A percentile compares a stretch with the other conserved stretches of the same genome.
Evolutionary conservation across 169 alveolate species (phyloP).

Genomic region (Eimeria acervulina): DNA sequence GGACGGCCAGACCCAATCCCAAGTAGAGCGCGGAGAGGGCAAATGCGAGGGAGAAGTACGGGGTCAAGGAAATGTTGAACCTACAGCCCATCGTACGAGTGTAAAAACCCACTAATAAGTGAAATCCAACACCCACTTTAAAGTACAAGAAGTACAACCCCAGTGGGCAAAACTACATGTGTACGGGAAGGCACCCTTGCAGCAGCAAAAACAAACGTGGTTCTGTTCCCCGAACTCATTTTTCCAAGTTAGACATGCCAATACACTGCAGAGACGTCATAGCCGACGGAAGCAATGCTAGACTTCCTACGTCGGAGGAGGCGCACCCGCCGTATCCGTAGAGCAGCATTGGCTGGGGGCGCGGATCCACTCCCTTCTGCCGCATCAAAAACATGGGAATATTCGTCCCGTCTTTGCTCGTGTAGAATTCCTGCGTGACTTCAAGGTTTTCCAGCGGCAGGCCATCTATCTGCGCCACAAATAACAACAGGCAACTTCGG

Average conservation of each 20-base stretch:
- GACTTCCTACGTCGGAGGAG: not conserved
- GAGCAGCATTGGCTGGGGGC: slow-evolving; percentile 72
- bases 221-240: not conserved
- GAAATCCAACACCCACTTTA: not conserved
- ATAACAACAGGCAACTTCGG: not conserved
- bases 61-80: slow-evolving; percentile 65
- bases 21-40: slow-evolving; percentile 45
- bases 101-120: not conserved
- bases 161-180: not conserved
- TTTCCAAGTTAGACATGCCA: not conserved
- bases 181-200: not conserved
- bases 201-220: not conserved
- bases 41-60: slow-evolving; percentile 35
- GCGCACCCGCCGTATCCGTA: slow-evolving; percentile 81
- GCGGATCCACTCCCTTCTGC: slow-evolving; percentile 20
- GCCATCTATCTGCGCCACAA: slow-evolving; percentile 32
- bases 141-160: too few species aligned
- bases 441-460: slow-evolving; percentile 44
- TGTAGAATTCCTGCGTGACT: slow-evolving; percentile 64
- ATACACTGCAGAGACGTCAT: not conserved
- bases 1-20: slow-evolving; percentile 51
- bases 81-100: not conserved
- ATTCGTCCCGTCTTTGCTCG: slow-evolving; percentile 70
- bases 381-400: slow-evolving; percentile 77
- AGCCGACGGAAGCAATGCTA: not conserved